Percentiles rank a stretch among this genome's conserved stretches.
phyloP scores from a whole-genome alignment of 2,329 filamentous ascomycete species.

The Aspergillus sp. region DNA sequence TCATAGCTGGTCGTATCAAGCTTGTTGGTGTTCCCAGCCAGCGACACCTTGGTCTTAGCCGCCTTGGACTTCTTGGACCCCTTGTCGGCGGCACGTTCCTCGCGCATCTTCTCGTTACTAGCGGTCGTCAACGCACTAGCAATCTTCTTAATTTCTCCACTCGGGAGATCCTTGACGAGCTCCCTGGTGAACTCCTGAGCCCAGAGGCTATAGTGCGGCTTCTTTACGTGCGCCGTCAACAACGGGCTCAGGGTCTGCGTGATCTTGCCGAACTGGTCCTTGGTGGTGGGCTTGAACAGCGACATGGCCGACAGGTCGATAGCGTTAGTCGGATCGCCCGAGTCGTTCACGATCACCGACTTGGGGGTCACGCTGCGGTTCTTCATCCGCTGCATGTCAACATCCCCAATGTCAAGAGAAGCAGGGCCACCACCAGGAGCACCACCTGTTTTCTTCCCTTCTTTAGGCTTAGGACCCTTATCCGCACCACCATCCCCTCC shows the following conservation, averaged over 20 bases:
- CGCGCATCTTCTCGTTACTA: constrained; percentile 96
- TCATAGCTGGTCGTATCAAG: constrained; percentile 52
- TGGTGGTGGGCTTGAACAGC: constrained; percentile 83
- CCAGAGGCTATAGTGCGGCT: constrained; percentile 83
- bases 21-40: constrained; percentile 46
- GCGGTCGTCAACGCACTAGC: constrained; percentile 79
- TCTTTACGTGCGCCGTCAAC: constrained; percentile 66
- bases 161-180: constrained; percentile 76
- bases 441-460: too few relatives aligned
- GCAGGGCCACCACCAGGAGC: neutral
- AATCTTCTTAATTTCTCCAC: constrained; percentile 94
- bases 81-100: constrained; percentile 92
- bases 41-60: constrained; percentile 82
- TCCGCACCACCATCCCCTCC: neutral
- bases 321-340: constrained; percentile 64
- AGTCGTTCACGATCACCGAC: constrained; percentile 56
- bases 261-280: constrained; percentile 74
- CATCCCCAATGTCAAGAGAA: constrained; percentile 55
- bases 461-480: too few relatives aligned
- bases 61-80: constrained; percentile 95
- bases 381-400: constrained; percentile 60
- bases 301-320: constrained; percentile 73
- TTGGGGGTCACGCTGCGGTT: constrained; percentile 57
- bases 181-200: constrained; percentile 85
- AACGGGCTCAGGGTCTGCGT: constrained; percentile 73